Percentiles rank a stretch among this genome's conserved stretches.
Conservation (phyloP, 805 yeast species). For the Saccharomyces mikatae region DNA sequence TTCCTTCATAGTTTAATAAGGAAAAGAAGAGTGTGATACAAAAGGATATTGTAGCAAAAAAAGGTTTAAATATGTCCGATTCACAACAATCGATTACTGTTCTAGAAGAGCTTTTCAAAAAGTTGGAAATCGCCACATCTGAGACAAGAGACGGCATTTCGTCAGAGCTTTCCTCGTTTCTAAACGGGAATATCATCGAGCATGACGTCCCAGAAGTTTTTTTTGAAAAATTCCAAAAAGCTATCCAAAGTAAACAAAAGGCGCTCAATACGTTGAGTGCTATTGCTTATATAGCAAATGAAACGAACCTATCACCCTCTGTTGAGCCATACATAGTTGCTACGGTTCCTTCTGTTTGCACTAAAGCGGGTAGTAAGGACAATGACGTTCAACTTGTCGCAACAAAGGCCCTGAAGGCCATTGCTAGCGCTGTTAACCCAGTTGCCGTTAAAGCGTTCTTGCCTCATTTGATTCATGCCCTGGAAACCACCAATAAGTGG, state of each 20-base stretch:
- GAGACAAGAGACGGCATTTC: slow-evolving; percentile 82
- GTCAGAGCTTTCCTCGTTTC: slow-evolving; percentile 78
- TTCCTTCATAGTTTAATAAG: background rate
- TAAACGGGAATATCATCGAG: slow-evolving; percentile 93
- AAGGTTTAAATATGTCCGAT: slow-evolving; percentile 31
- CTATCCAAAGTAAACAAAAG: slow-evolving; percentile 71
- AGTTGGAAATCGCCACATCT: slow-evolving; percentile 75
- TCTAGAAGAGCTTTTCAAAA: slow-evolving; percentile 82
- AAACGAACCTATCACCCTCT: slow-evolving; percentile 69
- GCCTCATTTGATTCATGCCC: slow-evolving; percentile 62
- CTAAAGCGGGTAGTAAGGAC: slow-evolving; percentile 84
- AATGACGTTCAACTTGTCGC: slow-evolving; percentile 65
- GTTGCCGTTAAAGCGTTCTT: slow-evolving; percentile 79
- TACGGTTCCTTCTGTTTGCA: slow-evolving; percentile 57
- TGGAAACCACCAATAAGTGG: slow-evolving; percentile 79
- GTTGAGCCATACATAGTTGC: slow-evolving; percentile 89
- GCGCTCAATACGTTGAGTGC: slow-evolving; percentile 76
- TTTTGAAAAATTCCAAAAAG: slow-evolving; percentile 64
- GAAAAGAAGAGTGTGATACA: background rate
- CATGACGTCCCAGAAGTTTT: slow-evolving; percentile 90
- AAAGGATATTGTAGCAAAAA: slow-evolving; percentile 6
- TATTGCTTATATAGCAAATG: slow-evolving; percentile 71
- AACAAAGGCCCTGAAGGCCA: slow-evolving; percentile 60
- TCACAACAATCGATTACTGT: slow-evolving; percentile 49
- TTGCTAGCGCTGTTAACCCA: slow-evolving; percentile 79